phyloP scores from a whole-genome alignment of 1,139 yeast species.

The Candida tropicalis region DNA sequence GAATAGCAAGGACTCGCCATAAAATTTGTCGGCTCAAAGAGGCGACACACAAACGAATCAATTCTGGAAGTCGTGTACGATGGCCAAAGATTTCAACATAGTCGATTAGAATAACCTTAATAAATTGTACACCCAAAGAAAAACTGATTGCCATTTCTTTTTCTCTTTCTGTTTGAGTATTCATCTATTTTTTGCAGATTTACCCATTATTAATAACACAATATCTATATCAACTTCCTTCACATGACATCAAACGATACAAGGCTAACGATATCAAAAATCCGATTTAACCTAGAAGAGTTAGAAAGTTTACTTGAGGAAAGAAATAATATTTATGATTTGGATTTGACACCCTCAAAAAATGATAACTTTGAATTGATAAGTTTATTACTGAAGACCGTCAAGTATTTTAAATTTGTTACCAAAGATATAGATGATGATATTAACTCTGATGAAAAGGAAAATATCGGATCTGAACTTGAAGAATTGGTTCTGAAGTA shows the following conservation, averaged over 20 bases:
- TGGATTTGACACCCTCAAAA: slow-evolving; percentile 52
- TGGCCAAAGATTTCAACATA: too few relatives aligned
- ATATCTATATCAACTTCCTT: background rate
- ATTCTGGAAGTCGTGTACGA: too few relatives aligned
- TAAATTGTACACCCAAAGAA: too few relatives aligned
- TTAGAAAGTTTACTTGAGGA: slow-evolving; percentile 51
- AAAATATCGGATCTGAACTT: slow-evolving; percentile 16
- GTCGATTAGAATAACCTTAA: too few relatives aligned
- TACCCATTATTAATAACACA: background rate
- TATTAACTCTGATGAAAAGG: slow-evolving; percentile 8
- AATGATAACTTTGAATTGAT: slow-evolving; percentile 58
- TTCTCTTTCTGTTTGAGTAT: background rate
- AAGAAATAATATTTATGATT: slow-evolving; percentile 44
- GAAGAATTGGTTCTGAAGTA: slow-evolving; percentile 25
- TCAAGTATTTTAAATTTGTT: slow-evolving; percentile 30
- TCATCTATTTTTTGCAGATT: background rate
- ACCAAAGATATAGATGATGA: slow-evolving; percentile 33
- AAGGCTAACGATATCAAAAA: slow-evolving; percentile 19
- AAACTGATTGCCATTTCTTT: too few relatives aligned
- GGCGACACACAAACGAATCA: too few relatives aligned
- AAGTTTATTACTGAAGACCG: slow-evolving; percentile 40
- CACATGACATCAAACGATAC: slow-evolving; percentile 18
- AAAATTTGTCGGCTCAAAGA: too few relatives aligned
- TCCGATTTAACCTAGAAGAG: slow-evolving; percentile 30
- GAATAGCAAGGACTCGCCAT: too few relatives aligned